A percentile compares a stretch with the other conserved stretches of the same genome.
Evolutionary conservation across 2,329 filamentous ascomycete species (phyloP).

Genomic region (Colletotrichum trifolii): DNA sequence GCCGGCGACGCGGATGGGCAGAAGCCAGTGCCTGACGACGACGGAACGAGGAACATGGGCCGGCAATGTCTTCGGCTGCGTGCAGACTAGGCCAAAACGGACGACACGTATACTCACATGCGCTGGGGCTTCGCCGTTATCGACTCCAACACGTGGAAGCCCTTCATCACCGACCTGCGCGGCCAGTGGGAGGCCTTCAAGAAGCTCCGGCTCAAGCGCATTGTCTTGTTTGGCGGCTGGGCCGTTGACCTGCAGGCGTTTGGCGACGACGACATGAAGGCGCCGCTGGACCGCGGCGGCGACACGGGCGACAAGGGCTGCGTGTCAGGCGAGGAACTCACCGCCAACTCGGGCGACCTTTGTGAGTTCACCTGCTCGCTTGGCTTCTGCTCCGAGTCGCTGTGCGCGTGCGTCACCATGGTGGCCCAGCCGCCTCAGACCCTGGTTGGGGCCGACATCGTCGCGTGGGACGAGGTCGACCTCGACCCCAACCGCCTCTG

Average conservation of each 20-base stretch:
- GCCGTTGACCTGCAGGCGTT: constrained; percentile 28
- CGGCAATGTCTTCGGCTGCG: constrained; percentile 42
- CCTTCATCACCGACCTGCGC: too few species aligned
- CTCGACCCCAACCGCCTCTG: constrained; percentile 38
- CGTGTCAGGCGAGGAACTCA: constrained; percentile 22
- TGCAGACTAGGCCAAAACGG: too few species aligned
- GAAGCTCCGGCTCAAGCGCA: neutral
- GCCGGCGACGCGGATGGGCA: constrained; percentile 39
- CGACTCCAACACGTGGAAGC: too few species aligned
- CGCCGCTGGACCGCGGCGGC: neutral
- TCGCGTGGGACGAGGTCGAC: constrained; percentile 36
- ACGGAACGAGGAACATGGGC: constrained; percentile 46
- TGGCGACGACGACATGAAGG: neutral
- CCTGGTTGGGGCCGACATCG: constrained; percentile 36
- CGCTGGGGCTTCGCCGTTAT: too few species aligned
- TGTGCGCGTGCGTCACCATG: constrained; percentile 34
- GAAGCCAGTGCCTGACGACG: constrained; percentile 45
- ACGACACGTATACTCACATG: too few species aligned
- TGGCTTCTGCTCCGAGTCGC: constrained; percentile 34
- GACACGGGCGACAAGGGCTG: constrained; percentile 20
- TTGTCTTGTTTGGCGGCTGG: constrained; percentile 57
- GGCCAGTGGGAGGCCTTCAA: too few species aligned
- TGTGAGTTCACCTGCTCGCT: constrained; percentile 36
- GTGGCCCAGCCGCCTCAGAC: neutral
- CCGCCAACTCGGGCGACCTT: constrained; percentile 22